Conservation (phyloP, 2,329 filamentous ascomycete genomes). For the Periconia sp. region DNA sequence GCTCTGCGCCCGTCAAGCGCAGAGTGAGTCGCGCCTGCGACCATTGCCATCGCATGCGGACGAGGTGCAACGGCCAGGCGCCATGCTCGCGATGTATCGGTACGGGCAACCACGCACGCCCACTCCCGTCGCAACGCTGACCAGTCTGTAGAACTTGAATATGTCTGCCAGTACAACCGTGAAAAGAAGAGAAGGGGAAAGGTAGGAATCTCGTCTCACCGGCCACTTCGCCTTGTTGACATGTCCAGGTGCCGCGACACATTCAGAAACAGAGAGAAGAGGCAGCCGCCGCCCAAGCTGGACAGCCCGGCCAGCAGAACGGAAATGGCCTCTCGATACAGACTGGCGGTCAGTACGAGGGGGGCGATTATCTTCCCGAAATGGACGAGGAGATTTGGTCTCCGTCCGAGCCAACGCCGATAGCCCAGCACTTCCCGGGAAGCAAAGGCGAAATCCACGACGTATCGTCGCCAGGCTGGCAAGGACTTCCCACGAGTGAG, state of each 20-base stretch:
- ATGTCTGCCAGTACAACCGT: constrained; percentile 88
- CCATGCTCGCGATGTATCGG: constrained; percentile 92
- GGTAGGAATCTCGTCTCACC: constrained; percentile 65
- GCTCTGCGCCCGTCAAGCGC: constrained; percentile 72
- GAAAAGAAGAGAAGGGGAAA: constrained; percentile 95
- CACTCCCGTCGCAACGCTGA: constrained; percentile 11
- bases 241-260: constrained; percentile 40
- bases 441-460: constrained; percentile 30
- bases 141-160: constrained; percentile 71
- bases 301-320: constrained; percentile 30
- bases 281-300: constrained; percentile 29
- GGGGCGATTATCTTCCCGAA: constrained; percentile 32
- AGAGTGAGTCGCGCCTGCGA: constrained; percentile 93
- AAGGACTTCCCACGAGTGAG: constrained; percentile 35
- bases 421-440: constrained; percentile 39
- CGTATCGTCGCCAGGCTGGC: constrained; percentile 35
- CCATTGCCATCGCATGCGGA: constrained; percentile 92
- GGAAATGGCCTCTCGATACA: constrained; percentile 34
- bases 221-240: constrained; percentile 10
- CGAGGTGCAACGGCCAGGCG: constrained; percentile 90
- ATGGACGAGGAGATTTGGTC: constrained; percentile 48
- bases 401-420: constrained; percentile 41
- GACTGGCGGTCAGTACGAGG: constrained; percentile 32
- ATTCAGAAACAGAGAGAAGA: constrained; percentile 47
- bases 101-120: constrained; percentile 51